phyloP scores from a whole-genome alignment of 495 filamentous ascomycete species.

The Neurospora sp. region DNA sequence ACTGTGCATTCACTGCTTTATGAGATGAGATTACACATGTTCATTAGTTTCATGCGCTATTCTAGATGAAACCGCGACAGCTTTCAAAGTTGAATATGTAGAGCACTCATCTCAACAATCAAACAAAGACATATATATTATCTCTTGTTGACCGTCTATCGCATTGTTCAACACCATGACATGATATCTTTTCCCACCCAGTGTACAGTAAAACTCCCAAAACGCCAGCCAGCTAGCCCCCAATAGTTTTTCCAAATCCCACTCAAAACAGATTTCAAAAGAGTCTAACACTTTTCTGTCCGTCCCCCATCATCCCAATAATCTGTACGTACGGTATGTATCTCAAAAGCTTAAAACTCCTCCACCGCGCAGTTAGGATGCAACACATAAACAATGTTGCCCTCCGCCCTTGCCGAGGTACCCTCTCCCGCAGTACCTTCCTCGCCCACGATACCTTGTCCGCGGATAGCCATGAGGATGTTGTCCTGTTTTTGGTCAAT shows the following conservation, averaged over 20 bases:
- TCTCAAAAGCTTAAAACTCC: slow-evolving; percentile 15
- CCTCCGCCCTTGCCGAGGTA: slow-evolving; percentile 27
- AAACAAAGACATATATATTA: too few species aligned
- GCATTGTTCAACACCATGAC: neutral
- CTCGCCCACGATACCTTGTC: slow-evolving; percentile 61
- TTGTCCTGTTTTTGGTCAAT: slow-evolving; percentile 53
- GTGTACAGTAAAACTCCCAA: neutral
- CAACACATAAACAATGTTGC: slow-evolving; percentile 69
- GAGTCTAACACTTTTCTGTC: neutral
- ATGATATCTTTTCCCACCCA: neutral
- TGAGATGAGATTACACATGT: too few species aligned
- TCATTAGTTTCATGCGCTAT: too few species aligned
- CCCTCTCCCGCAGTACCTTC: slow-evolving; percentile 39
- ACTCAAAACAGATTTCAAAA: neutral
- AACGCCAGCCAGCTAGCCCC: neutral
- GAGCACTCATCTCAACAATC: too few species aligned
- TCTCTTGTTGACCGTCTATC: neutral
- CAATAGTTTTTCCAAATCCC: neutral
- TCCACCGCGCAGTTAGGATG: slow-evolving; percentile 92
- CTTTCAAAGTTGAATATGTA: too few species aligned
- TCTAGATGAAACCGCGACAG: too few species aligned
- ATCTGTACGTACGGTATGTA: neutral
- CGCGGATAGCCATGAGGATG: slow-evolving; percentile 81
- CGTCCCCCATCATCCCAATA: neutral
- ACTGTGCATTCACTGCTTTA: too few species aligned